These are phyloP conservation scores for Sphaerobolus stellatus DNA, from an alignment of 1,284 basidiomycete genomes.

Conservation along the genomic window DNA sequence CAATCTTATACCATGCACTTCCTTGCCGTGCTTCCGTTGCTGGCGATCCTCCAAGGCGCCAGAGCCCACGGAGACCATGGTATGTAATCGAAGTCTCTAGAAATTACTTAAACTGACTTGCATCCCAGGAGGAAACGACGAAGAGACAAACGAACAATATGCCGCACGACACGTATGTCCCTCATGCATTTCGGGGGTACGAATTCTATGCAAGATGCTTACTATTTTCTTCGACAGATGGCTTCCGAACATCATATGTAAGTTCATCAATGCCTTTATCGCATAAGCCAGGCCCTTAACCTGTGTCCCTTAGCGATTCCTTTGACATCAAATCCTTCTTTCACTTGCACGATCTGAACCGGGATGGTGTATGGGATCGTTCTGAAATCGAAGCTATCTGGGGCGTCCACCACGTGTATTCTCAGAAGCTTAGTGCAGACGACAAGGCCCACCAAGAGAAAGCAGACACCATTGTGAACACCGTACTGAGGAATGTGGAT, in stretches of 20 bases:
- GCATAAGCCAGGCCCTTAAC: neutral
- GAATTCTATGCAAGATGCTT: constrained; percentile 18
- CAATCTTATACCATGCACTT: neutral
- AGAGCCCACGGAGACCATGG: constrained; percentile 47
- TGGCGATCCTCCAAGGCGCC: constrained; percentile 15
- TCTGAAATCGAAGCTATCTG: constrained; percentile 90
- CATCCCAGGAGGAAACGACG: constrained; percentile 25
- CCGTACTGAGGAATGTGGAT: constrained; percentile 77
- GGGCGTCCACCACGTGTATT: constrained; percentile 94
- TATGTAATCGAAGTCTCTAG: constrained; percentile 57
- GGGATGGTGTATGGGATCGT: constrained; percentile 71
- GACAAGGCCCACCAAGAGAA: constrained; percentile 82
- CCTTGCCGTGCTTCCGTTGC: constrained; percentile 5
- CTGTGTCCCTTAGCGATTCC: constrained; percentile 52
- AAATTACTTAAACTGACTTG: constrained; percentile 40
- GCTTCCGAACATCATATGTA: constrained; percentile 84
- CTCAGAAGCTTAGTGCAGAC: constrained; percentile 82
- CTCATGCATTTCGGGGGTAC: constrained; percentile 2
- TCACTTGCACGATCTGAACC: constrained; percentile 88
- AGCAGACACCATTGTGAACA: constrained; percentile 77
- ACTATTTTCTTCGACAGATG: no score
- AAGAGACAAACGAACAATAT: constrained; percentile 36
- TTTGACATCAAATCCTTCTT: constrained; percentile 82
- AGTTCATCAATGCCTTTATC: constrained; percentile 14
- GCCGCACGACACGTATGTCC: constrained; percentile 53